Conservation (phyloP, 495 filamentous ascomycete species). For the Trichoderma parareesei region DNA sequence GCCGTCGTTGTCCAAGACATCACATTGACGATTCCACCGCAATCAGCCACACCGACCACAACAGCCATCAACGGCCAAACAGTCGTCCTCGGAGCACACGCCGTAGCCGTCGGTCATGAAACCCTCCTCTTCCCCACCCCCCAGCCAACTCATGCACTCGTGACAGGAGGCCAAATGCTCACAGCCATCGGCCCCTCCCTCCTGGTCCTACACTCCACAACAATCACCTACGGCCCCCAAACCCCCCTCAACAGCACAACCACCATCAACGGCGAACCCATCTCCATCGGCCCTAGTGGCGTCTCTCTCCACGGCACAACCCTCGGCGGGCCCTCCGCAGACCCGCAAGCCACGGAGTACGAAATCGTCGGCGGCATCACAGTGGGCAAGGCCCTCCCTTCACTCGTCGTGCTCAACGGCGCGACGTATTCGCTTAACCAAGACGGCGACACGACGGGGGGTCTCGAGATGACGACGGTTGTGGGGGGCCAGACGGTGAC, state of each 20-base stretch:
- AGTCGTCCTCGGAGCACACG: constrained; percentile 39
- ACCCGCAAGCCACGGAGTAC: constrained; percentile 28
- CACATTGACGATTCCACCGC: constrained; percentile 32
- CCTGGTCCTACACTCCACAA: constrained; percentile 29
- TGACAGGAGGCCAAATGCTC: constrained; percentile 38
- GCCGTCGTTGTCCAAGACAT: constrained; percentile 37
- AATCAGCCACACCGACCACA: constrained; percentile 27
- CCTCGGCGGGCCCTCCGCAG: constrained; percentile 29
- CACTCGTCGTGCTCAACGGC: constrained; percentile 40
- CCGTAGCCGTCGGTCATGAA: constrained; percentile 25
- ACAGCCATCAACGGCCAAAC: constrained; percentile 34
- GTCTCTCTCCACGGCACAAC: constrained; percentile 33
- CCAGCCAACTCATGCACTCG: constrained; percentile 32
- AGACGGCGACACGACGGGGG: neutral
- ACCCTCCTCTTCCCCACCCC: constrained; percentile 27
- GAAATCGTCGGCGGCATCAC: constrained; percentile 40
- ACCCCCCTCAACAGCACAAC: constrained; percentile 15
- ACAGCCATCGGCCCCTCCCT: constrained; percentile 37
- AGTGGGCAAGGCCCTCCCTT: constrained; percentile 39
- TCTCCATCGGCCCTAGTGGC: constrained; percentile 40
- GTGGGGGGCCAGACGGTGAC: constrained; percentile 35
- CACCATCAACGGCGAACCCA: constrained; percentile 33
- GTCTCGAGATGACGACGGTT: constrained; percentile 26
- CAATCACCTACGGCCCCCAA: constrained; percentile 19
- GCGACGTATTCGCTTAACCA: constrained; percentile 27